phyloP scores from a whole-genome alignment of 495 filamentous ascomycete genomes.

The Terfezia boudieri region DNA sequence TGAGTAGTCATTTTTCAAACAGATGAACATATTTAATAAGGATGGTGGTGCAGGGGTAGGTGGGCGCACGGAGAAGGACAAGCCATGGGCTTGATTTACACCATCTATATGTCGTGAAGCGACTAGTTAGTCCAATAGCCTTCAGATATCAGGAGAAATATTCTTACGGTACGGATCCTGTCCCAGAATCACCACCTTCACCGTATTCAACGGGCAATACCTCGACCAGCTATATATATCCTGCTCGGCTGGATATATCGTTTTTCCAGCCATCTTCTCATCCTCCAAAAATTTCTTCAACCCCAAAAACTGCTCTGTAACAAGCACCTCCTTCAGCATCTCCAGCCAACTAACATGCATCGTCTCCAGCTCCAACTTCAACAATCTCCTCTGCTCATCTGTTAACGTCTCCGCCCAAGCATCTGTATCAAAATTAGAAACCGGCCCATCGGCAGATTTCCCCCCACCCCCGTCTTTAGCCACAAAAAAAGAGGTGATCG shows the following conservation, averaged over 20 bases:
- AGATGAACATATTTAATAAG: conserved; percentile 75
- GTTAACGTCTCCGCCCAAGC: conserved; percentile 66
- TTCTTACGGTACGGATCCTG: conserved; percentile 68
- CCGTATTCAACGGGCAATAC: conserved; percentile 64
- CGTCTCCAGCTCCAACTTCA: conserved; percentile 77
- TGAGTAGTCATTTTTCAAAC: conserved; percentile 70
- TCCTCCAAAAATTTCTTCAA: conserved; percentile 70
- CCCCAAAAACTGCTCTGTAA: conserved; percentile 53
- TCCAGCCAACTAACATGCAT: conserved; percentile 78
- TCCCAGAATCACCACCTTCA: conserved; percentile 76
- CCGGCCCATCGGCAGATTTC: conserved; percentile 11
- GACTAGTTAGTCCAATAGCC: neutral
- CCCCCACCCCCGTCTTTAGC: conserved; percentile 15
- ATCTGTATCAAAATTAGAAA: conserved; percentile 53
- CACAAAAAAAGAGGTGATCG: conserved; percentile 34
- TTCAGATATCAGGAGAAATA: neutral
- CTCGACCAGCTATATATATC: conserved; percentile 96
- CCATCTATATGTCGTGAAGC: conserved; percentile 29
- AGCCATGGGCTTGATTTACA: conserved; percentile 80
- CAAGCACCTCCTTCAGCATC: conserved; percentile 62
- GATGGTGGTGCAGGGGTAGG: conserved; percentile 74
- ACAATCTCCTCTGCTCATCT: conserved; percentile 54
- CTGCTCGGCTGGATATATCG: conserved; percentile 59
- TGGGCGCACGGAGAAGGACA: conserved; percentile 80
- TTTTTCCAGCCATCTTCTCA: conserved; percentile 49